Conservation (phyloP, 768 basidiomycete species). For the Gloeophyllum trabeum region DNA sequence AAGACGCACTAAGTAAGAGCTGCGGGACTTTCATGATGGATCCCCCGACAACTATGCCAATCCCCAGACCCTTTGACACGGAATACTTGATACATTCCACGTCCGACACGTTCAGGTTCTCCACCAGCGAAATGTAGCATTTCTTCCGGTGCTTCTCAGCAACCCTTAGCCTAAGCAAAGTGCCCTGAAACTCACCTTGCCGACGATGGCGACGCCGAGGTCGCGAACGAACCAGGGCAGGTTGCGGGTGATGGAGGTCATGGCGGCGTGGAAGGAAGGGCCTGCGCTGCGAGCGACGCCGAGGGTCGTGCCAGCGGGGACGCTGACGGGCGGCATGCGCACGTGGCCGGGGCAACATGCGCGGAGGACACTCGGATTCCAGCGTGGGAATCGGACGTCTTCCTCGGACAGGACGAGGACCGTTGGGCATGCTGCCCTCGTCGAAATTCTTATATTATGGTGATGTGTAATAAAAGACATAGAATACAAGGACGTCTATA, state of each 20-base stretch:
- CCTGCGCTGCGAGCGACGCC: too few relatives aligned
- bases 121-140: slow-evolving; percentile 86
- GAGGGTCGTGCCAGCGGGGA: too few relatives aligned
- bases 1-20: slow-evolving; percentile 65
- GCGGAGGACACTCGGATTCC: too few relatives aligned
- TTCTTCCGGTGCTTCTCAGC: slow-evolving; percentile 36
- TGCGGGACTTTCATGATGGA: slow-evolving; percentile 96
- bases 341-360: too few relatives aligned
- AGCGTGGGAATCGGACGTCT: too few relatives aligned
- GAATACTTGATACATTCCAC: slow-evolving; percentile 84
- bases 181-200: slow-evolving; percentile 40
- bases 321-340: too few relatives aligned
- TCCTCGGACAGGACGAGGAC: too few relatives aligned
- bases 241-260: slow-evolving; percentile 73
- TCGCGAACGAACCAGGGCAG: slow-evolving; percentile 81
- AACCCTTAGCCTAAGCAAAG: background rate
- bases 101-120: slow-evolving; percentile 70
- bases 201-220: slow-evolving; percentile 72
- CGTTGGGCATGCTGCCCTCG: too few relatives aligned
- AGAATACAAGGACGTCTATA: too few relatives aligned
- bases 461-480: too few relatives aligned
- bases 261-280: slow-evolving; percentile 18
- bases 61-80: slow-evolving; percentile 83
- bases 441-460: too few relatives aligned
- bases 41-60: slow-evolving; percentile 88